phyloP scores from a whole-genome alignment of 2,329 filamentous ascomycete species.

The Trichoderma gracile region DNA sequence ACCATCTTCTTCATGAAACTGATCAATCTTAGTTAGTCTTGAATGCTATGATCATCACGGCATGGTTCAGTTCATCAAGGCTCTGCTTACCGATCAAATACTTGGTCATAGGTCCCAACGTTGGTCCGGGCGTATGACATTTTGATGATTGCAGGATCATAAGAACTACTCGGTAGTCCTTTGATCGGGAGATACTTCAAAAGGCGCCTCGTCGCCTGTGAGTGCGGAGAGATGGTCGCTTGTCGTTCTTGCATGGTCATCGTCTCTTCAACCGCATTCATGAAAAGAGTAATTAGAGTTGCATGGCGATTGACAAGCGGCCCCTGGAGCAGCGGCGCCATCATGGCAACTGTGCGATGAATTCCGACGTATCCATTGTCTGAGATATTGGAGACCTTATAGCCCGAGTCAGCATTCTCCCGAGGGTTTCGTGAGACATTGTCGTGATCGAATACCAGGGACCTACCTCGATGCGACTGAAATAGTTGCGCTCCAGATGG shows the following conservation, averaged over 20 bases:
- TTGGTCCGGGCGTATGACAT: neutral
- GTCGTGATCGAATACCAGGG: neutral
- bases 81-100: neutral
- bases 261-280: neutral
- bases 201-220: too few relatives aligned
- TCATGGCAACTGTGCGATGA: neutral
- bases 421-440: neutral
- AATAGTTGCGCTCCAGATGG: neutral
- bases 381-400: slow-evolving; percentile 14
- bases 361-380: neutral
- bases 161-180: too few relatives aligned
- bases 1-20: neutral
- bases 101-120: neutral
- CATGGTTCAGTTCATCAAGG: neutral
- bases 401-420: neutral
- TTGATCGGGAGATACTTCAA: neutral
- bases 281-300: slow-evolving; percentile 15
- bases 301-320: neutral
- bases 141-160: neutral
- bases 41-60: too few relatives aligned
- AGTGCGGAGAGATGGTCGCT: neutral
- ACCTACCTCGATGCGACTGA: slow-evolving; percentile 12
- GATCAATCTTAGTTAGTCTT: too few relatives aligned
- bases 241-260: neutral
- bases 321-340: neutral